Percentiles rank a stretch among this genome's conserved stretches.
Evolutionary conservation across 257 asterid genomes (phyloP).

Genomic region (Solanum tacnaense): DNA sequence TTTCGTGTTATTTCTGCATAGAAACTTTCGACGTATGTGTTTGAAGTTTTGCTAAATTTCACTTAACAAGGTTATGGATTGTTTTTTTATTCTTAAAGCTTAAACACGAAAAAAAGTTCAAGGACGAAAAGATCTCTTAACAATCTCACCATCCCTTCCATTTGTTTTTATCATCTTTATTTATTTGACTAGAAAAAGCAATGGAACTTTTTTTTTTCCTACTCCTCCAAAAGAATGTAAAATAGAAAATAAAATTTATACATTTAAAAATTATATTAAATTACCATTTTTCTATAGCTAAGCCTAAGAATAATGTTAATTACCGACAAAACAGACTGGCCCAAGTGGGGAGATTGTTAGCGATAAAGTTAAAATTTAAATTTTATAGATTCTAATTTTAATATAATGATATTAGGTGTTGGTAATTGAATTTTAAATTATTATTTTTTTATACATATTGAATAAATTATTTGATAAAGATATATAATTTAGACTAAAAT

Average conservation of each 20-base stretch:
- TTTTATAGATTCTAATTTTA: not conserved
- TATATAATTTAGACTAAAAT: not conserved
- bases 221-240: not conserved
- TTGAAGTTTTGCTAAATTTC: not conserved
- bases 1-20: not conserved
- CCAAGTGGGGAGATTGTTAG: not conserved
- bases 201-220: not conserved
- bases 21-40: too few relatives aligned
- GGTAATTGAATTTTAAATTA: not conserved
- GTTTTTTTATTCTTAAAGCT: not conserved
- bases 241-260: not conserved
- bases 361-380: not conserved
- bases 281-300: not conserved
- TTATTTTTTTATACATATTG: not conserved
- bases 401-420: not conserved
- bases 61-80: not conserved
- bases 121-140: not conserved
- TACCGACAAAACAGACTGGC: not conserved
- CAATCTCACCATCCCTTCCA: not conserved
- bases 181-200: not conserved
- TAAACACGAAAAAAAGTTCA: not conserved
- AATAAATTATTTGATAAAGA: not conserved
- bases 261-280: not conserved
- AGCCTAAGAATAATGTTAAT: not conserved
- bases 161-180: not conserved